phyloP scores from a whole-genome alignment of 495 filamentous ascomycete species.

The Aspergillus panamensis region DNA sequence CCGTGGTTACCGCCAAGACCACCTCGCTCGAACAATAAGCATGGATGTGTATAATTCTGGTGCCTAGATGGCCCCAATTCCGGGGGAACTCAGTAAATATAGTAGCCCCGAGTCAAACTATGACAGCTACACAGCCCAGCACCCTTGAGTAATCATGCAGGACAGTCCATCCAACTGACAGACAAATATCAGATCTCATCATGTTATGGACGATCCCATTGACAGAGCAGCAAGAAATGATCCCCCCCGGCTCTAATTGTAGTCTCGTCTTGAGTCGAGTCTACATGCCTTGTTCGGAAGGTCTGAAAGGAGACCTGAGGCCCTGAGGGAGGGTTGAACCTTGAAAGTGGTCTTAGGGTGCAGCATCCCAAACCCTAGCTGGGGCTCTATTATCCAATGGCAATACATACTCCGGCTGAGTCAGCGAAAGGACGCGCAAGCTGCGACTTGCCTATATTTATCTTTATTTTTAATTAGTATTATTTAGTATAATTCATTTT shows the following conservation, averaged over 20 bases:
- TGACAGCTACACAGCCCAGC: constrained; percentile 3
- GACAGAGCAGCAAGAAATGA: not conserved
- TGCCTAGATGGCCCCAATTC: not conserved
- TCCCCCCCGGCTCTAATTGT: no score
- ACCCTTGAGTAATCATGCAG: not conserved
- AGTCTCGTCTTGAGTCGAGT: no score
- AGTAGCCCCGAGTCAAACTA: not conserved
- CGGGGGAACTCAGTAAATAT: not conserved
- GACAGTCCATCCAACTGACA: not conserved
- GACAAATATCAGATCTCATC: constrained; percentile 17
- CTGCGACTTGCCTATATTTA: constrained; percentile 20
- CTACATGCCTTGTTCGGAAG: constrained; percentile 1
- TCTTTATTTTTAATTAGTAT: not conserved
- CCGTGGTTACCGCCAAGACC: constrained; percentile 1
- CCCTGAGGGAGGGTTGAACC: not conserved
- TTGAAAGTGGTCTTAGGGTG: constrained; percentile 10
- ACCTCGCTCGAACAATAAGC: no score
- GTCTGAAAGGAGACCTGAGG: not conserved
- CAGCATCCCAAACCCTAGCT: constrained; percentile 10
- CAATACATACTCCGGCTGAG: constrained; percentile 28
- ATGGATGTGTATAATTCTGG: not conserved
- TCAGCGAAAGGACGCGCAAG: constrained; percentile 42
- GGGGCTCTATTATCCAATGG: constrained; percentile 5
- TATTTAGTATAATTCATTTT: not conserved
- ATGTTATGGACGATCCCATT: constrained; percentile 19